Evolutionary conservation across 768 basidiomycete species (phyloP), one percentile per base, ranked within the genome.

Genomic region (Ramaria sp.): DNA sequence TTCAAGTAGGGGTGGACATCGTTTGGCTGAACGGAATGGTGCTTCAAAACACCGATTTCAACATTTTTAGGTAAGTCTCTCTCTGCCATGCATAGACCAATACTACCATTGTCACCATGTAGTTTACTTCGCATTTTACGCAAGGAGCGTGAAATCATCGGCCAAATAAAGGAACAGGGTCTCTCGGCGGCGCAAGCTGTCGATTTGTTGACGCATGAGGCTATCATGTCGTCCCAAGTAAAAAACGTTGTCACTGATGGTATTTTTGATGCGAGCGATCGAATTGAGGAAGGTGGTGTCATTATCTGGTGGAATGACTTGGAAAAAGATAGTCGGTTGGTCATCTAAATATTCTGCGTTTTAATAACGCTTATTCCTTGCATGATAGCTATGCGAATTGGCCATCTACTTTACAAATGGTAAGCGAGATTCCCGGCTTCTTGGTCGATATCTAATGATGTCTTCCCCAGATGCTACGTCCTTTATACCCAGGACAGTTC

Each of bases 231-330:
- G 1, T 68, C 78, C 1, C 77, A 81, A 56, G 69, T 70, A n/a
- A 74, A 71, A 37, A 69, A 67, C 13, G 76, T 69, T 18, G 71
- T 74, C 4, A 60, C 79, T 50, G 85, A 88, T 52, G 88, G 84
- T 0, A 60, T 96, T n/a, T 85, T 95, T 55, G 96, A 98, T 66
- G 85, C 92, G 1, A 91, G 87, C 56, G 95, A 99, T 67, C 72
- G 88, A 16, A 62, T 64, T 3, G 96, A 99, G 64, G 89, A 78
- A 1, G 90, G 84, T 0, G 74, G 69, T 34, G 74, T 86, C 3
- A 75, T 94, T 37, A 63, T 83, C 0, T 98, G 88, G 80, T 88
- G 85, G 84, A 99, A 98, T 66, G 83, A 99, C 63, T 67, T 98
- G 18, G 85, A 89, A 69, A 86, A 79, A 58, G 96, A 98, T 66